phyloP scores from a whole-genome alignment of 1,139 yeast genomes.

The Suhomyces bokatorum region DNA sequence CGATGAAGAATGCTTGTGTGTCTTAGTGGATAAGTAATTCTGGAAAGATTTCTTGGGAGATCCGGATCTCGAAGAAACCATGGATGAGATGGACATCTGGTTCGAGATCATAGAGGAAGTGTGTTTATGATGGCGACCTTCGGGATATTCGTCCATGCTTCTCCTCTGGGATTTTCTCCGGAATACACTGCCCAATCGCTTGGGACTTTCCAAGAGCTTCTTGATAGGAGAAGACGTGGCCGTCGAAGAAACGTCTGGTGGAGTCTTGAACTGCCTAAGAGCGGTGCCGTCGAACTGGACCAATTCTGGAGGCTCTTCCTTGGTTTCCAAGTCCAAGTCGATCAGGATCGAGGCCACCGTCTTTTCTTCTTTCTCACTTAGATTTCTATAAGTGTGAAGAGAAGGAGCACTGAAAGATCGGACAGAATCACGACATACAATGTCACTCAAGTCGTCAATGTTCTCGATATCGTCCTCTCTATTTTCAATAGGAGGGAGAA shows the following conservation, averaged over 20 bases:
- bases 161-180: constrained; percentile 23
- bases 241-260: constrained; percentile 8
- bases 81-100: constrained; percentile 31
- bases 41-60: constrained; percentile 35
- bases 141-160: constrained; percentile 19
- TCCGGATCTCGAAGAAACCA: constrained; percentile 27
- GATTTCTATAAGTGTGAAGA: constrained; percentile 36
- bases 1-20: constrained; percentile 19
- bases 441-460: constrained; percentile 34
- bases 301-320: neutral
- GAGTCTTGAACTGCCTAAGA: constrained; percentile 6
- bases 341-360: neutral
- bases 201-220: constrained; percentile 39
- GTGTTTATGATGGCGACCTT: constrained; percentile 23
- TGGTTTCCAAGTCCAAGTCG: neutral
- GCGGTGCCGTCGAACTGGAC: neutral
- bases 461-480: constrained; percentile 11
- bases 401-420: constrained; percentile 45
- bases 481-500: constrained; percentile 24
- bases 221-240: constrained; percentile 34
- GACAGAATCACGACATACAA: constrained; percentile 11
- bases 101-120: constrained; percentile 32
- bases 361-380: constrained; percentile 7
- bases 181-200: constrained; percentile 28
- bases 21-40: constrained; percentile 20